Evolutionary conservation across 2,329 filamentous ascomycete genomes (phyloP), one percentile per base, ranked within the genome.

Genomic region (Diaporthe helianthi): DNA sequence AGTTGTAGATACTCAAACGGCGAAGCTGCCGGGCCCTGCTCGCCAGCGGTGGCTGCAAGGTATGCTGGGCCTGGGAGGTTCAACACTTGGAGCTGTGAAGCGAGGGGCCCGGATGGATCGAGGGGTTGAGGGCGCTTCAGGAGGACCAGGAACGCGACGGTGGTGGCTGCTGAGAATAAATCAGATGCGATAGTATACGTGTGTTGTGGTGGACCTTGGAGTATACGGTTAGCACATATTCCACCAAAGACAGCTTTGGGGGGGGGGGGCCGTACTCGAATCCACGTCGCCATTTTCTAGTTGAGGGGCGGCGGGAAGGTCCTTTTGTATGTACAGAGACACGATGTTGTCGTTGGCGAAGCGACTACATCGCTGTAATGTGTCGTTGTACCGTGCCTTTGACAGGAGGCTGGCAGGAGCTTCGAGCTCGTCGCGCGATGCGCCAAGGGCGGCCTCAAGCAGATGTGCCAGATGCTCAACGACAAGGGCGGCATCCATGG

Each of bases 1-100:
- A 95, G 93, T 82, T 98, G 94, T 72, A 99, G 85, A 75, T 95
- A 91, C 81, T 98, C 95, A 81, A 94, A 98, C 4, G 95, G 94
- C 54, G 94, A 97, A 68, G 91, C 84, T 31, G 90, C 85, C 68
- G 90, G 86, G 69, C 90, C 90, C 79, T 94, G 91, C 74, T 93
- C 89, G 74, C 89, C 86, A 71, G 88, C 85, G 64, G 87, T 83
- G 74, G 87, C 89, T 75, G 88, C 90, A 70, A 91, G 85, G 72
- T 90, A 89, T 65, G 92, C 91, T 71, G 92, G 89, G 66, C 95
- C 93, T 13, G 96, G 94, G 72, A 99, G 85, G 78, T 97, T 98
- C 79, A 95, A 92, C 77, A 98, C 92, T 77, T 97, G 93, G 75
- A 99, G 90, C 82, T 99, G 96, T 69, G 91, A 91, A 75, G 91